Conservation (phyloP, 495 filamentous ascomycete species). For the Penicillium taxi region DNA sequence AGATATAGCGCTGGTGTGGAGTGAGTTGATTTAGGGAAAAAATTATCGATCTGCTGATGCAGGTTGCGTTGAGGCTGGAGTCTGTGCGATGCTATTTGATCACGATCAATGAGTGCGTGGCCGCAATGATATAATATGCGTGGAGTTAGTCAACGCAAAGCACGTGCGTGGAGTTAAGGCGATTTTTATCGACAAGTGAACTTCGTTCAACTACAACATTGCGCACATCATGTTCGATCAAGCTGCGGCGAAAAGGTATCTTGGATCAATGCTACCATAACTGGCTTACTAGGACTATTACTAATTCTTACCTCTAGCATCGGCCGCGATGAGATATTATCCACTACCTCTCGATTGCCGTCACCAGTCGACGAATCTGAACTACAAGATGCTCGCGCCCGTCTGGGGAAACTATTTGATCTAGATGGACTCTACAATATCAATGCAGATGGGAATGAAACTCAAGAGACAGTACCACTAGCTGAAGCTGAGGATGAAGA, state of each 20-base stretch:
- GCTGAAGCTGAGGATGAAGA: slow-evolving; percentile 18
- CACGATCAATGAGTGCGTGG: slow-evolving; percentile 25
- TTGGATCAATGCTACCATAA: background rate
- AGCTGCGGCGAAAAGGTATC: slow-evolving; percentile 37
- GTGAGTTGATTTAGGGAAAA: slow-evolving; percentile 1
- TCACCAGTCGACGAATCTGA: slow-evolving; percentile 28
- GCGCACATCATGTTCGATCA: slow-evolving; percentile 37
- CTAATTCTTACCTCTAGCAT: slow-evolving; percentile 23
- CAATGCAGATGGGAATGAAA: too few species aligned
- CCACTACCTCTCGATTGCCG: slow-evolving; percentile 25
- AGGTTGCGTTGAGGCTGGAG: slow-evolving; percentile 14
- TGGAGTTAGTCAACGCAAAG: too few species aligned
- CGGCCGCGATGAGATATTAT: slow-evolving; percentile 37
- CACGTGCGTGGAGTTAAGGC: too few species aligned
- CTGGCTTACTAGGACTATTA: too few species aligned
- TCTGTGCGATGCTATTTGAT: slow-evolving; percentile 27
- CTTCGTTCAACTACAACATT: too few species aligned
- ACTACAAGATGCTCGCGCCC: slow-evolving; percentile 28
- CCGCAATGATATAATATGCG: slow-evolving; percentile 11
- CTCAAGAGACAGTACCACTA: background rate
- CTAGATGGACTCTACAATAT: slow-evolving; percentile 21
- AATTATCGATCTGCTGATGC: background rate
- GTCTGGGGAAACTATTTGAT: slow-evolving; percentile 35
- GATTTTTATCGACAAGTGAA: too few species aligned
- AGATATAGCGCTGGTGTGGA: slow-evolving; percentile 8